Percentiles rank a stretch among this genome's conserved stretches.
Evolutionary conservation across 768 basidiomycete genomes (phyloP).

Genomic region (Boletus sp.): DNA sequence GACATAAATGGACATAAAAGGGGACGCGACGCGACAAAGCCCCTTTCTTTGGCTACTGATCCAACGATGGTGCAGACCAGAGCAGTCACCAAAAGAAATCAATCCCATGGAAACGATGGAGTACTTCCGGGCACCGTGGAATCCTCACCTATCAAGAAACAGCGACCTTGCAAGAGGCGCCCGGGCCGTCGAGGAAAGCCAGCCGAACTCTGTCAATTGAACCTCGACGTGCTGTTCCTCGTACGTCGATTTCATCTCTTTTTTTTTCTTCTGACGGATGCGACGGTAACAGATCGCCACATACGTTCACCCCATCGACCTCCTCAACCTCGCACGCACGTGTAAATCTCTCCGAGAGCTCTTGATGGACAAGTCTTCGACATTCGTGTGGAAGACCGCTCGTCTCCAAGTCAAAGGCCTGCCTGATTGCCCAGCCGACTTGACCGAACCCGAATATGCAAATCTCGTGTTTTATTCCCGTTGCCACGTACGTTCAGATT

Average conservation of each 20-base stretch:
- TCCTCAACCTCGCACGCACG: no score
- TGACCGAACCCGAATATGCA: conserved; percentile 44
- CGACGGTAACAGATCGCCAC: conserved; percentile 33
- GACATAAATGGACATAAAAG: no score
- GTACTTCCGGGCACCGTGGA: no score
- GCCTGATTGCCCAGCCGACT: conserved; percentile 42
- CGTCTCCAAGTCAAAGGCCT: conserved; percentile 37
- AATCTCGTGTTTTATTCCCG: conserved; percentile 33
- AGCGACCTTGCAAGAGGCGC: no score
- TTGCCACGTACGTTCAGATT: conserved; percentile 14
- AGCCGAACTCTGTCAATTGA: background rate
- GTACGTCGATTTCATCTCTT: background rate
- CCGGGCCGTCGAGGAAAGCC: background rate
- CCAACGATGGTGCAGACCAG: no score
- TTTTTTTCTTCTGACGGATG: background rate
- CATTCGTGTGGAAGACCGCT: conserved; percentile 22
- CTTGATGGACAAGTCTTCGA: conserved; percentile 20
- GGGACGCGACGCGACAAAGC: no score
- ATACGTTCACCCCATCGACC: conserved; percentile 21
- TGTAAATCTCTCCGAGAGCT: no score
- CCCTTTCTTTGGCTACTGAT: no score
- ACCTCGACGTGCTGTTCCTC: conserved; percentile 7
- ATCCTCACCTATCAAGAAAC: no score
- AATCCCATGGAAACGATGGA: no score
- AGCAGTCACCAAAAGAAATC: no score